Conservation (phyloP, 2,329 filamentous ascomycete species). For the Colletotrichum simmondsii region DNA sequence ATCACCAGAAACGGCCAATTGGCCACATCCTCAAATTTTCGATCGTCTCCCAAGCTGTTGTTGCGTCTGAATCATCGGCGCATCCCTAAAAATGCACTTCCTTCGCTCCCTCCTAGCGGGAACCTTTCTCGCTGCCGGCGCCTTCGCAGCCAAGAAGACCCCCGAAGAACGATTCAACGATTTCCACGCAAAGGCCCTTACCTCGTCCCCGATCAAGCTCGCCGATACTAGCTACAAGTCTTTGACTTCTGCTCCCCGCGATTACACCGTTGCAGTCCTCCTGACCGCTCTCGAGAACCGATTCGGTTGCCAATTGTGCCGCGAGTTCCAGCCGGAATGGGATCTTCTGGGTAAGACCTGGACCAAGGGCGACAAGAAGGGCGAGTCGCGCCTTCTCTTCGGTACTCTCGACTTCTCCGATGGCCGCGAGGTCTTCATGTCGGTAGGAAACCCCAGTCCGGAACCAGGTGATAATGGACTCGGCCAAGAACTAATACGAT, state of each 20-base stretch:
- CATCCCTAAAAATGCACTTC: conserved; percentile 72
- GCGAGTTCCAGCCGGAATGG: conserved; percentile 95
- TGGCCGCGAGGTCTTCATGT: conserved; percentile 86
- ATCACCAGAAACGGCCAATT: conserved; percentile 27
- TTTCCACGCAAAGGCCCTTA: conserved; percentile 75
- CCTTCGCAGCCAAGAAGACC: conserved; percentile 73
- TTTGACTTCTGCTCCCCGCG: conserved; percentile 80
- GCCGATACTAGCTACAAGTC: conserved; percentile 80
- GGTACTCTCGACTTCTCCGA: conserved; percentile 88
- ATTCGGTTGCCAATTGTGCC: conserved; percentile 87
- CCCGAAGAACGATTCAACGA: conserved; percentile 73
- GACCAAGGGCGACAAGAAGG: conserved; percentile 83
- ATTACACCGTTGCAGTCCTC: conserved; percentile 85
- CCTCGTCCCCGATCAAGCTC: conserved; percentile 78
- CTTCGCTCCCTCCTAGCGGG: conserved; percentile 71
- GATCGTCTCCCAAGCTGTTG: conserved; percentile 36
- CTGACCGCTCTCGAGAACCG: conserved; percentile 87
- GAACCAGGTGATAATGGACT: background rate
- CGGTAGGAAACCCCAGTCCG: conserved; percentile 65
- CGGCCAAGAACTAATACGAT: conserved; percentile 14
- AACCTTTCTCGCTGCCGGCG: conserved; percentile 69
- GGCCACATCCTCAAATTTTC: conserved; percentile 6
- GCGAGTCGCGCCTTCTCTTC: conserved; percentile 79
- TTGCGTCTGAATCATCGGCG: conserved; percentile 1
- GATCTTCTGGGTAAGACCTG: conserved; percentile 87